phyloP scores from a whole-genome alignment of 176 grass and related monocot species.

The Themeda triandra region DNA sequence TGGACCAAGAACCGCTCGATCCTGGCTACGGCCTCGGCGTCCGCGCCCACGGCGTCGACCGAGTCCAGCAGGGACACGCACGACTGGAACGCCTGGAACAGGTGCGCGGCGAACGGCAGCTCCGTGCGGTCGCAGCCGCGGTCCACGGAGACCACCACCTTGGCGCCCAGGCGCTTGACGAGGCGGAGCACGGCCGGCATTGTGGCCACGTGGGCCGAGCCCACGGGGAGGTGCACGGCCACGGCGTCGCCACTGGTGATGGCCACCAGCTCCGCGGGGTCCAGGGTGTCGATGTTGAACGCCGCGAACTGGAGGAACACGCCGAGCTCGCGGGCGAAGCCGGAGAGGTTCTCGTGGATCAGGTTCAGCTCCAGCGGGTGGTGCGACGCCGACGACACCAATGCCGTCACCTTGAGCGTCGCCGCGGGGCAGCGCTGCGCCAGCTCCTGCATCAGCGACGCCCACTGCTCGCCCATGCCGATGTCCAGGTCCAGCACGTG shows the following conservation, averaged over 20 bases:
- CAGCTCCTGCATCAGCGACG: constrained; percentile 90
- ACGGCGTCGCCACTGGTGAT: constrained; percentile 44
- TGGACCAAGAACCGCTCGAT: constrained; percentile 76
- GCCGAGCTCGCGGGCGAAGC: constrained; percentile 66
- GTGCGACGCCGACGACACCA: constrained; percentile 63
- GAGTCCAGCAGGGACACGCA: constrained; percentile 72
- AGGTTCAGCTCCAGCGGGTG: constrained; percentile 78
- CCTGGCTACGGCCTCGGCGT: constrained; percentile 46
- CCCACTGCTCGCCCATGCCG: constrained; percentile 90
- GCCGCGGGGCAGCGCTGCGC: constrained; percentile 51
- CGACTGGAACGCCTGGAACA: constrained; percentile 73
- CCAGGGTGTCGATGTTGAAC: constrained; percentile 64
- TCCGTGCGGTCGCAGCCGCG: constrained; percentile 72
- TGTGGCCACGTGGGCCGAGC: constrained; percentile 36
- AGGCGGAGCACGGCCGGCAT: constrained; percentile 65
- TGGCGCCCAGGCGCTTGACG: constrained; percentile 64
- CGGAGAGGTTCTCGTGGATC: constrained; percentile 66
- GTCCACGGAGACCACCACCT: constrained; percentile 78
- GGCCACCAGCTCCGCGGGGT: constrained; percentile 46
- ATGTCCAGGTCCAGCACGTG: constrained; percentile 93
- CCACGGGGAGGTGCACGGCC: constrained; percentile 75
- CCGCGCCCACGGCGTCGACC: constrained; percentile 57
- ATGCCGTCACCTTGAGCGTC: constrained; percentile 69
- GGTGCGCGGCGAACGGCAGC: constrained; percentile 63
- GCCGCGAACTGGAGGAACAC: constrained; percentile 63